phyloP scores from a whole-genome alignment of 805 yeast species.

The Lipomyces starkeyi region DNA sequence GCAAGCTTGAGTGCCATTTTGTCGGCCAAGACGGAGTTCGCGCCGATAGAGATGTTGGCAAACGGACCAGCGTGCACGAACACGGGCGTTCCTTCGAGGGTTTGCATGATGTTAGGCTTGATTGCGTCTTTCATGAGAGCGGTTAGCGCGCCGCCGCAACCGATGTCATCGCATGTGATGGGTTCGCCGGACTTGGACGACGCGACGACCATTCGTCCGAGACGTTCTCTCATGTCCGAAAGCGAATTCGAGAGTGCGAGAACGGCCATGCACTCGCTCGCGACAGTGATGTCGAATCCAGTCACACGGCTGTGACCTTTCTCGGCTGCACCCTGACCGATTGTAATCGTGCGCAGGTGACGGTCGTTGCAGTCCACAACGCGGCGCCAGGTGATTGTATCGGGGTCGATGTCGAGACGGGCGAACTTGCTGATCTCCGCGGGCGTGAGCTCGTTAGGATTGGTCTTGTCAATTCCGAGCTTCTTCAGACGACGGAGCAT shows the following conservation, averaged over 20 bases:
- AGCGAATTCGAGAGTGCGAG: constrained; percentile 81
- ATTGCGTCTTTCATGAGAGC: constrained; percentile 95
- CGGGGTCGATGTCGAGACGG: constrained; percentile 86
- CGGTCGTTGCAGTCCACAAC: constrained; percentile 96
- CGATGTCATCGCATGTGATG: constrained; percentile 91
- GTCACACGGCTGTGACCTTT: constrained; percentile 84
- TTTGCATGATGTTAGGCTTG: constrained; percentile 96
- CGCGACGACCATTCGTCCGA: constrained; percentile 90
- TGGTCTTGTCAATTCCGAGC: constrained; percentile 79
- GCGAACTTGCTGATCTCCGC: constrained; percentile 80
- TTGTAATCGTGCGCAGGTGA: constrained; percentile 82
- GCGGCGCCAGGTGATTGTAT: constrained; percentile 86
- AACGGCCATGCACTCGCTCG: constrained; percentile 95
- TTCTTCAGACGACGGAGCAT: constrained; percentile 77
- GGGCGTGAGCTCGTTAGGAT: constrained; percentile 78
- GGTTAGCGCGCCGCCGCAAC: constrained; percentile 94
- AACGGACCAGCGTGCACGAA: constrained; percentile 98
- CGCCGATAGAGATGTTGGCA: constrained; percentile 97
- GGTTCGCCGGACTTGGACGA: constrained; percentile 76
- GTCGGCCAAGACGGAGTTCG: constrained; percentile 93
- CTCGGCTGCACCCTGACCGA: constrained; percentile 93
- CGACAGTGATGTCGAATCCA: constrained; percentile 96
- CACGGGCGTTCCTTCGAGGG: constrained; percentile 96
- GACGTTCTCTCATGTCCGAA: constrained; percentile 82
- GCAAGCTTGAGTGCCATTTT: constrained; percentile 89